Percentiles rank a stretch among this genome's conserved stretches.
Conservation (phyloP, 2,329 filamentous ascomycete species). For the Aspergillus versicolor region DNA sequence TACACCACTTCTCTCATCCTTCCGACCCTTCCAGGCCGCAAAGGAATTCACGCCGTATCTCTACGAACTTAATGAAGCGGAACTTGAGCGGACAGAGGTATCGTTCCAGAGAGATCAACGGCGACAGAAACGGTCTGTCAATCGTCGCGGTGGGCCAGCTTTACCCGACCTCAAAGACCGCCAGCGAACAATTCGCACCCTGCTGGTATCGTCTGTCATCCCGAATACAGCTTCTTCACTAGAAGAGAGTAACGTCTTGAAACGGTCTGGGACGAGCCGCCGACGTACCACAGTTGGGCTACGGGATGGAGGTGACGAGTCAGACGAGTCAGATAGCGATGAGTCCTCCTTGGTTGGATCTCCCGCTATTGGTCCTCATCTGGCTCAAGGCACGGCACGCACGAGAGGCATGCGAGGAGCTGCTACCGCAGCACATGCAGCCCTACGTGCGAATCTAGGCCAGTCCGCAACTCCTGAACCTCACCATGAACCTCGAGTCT, state of each 20-base stretch:
- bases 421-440: conserved; percentile 79
- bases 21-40: conserved; percentile 86
- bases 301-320: conserved; percentile 66
- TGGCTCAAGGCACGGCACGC: conserved; percentile 70
- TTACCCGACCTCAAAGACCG: conserved; percentile 95
- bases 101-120: conserved; percentile 92
- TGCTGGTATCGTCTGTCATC: conserved; percentile 88
- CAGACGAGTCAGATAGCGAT: conserved; percentile 89
- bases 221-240: conserved; percentile 78
- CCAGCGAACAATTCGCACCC: conserved; percentile 86
- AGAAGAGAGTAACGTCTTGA: conserved; percentile 85
- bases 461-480: conserved; percentile 89
- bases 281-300: conserved; percentile 59
- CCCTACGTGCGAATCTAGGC: conserved; percentile 71
- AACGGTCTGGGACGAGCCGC: conserved; percentile 66
- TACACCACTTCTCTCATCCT: conserved; percentile 77
- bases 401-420: conserved; percentile 88
- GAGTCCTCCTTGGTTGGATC: conserved; percentile 77
- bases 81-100: conserved; percentile 85
- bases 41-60: conserved; percentile 93
- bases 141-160: conserved; percentile 85
- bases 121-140: conserved; percentile 91
- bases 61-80: conserved; percentile 88
- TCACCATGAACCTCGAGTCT: conserved; percentile 69
- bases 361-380: conserved; percentile 71